Evolutionary conservation across 768 basidiomycete genomes (phyloP), one percentile per base, ranked within the genome.

Genomic region (Trametes meyenii): DNA sequence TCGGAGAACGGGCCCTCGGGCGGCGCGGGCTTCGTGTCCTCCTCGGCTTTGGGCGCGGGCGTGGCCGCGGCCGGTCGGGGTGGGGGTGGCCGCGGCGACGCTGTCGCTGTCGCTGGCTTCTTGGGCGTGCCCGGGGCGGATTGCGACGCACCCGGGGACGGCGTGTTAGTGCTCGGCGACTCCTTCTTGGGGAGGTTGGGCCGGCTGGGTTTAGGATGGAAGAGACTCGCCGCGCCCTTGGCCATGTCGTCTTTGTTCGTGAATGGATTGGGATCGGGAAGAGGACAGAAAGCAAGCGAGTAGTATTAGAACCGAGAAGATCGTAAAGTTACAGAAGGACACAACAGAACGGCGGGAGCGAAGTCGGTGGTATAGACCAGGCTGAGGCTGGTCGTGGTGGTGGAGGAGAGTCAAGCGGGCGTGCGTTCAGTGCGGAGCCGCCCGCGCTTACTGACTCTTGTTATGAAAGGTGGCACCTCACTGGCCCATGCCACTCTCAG

Each of bases 1-100:
- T 94, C 92, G 64, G 84, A 81, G 76, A 77, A 93, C 0, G 85
- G 80, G 63, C 85, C 85, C 42, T 87, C 85, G 39, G 89, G 89
- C 43, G 88, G 81, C 61, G 62, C 55, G 13, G 66, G 59, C 58
- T 82, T 77, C 50, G 83, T 70, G 8, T 73, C 71, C 59, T 81
- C 84, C 33, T 86, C 86, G 50, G 77, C 74, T 21, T 83, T 52
- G 54, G 35, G 50, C 36, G 44, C 24, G 26, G 56, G 63, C 7
- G 35, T 36, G 23, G 65, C 59, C 10, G 58, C 58, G 29, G 66
- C 59, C 23, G 54, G 58, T 8, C 57, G 57, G 5, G 65, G 39
- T 35, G 58, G 14, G 11, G 50, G 51, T 14, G 52, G 54, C 3
- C 59, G 52, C 3, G 56, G 50, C 1, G 51, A 49, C 21, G 58